These are phyloP conservation scores for Neurospora pannonica DNA, from an alignment of 495 filamentous ascomycete genomes.

Conservation along the genomic window DNA sequence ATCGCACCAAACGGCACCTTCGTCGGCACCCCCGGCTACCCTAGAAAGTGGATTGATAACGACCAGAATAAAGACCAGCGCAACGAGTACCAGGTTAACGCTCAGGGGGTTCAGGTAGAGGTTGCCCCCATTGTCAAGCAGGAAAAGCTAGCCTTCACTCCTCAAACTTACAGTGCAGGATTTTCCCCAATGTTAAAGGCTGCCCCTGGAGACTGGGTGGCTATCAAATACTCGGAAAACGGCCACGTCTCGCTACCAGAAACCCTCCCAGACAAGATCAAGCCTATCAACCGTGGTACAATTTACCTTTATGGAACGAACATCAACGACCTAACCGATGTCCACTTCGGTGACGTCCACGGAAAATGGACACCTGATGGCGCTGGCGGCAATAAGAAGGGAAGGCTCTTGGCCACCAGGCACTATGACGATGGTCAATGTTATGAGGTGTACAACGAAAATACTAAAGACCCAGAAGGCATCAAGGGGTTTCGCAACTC, in stretches of 20 bases:
- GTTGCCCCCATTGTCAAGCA: too few species aligned
- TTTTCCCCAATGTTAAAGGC: conserved; percentile 58
- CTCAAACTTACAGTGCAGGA: too few species aligned
- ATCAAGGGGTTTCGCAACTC: too few species aligned
- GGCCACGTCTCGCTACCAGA: conserved; percentile 69
- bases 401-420: conserved; percentile 59
- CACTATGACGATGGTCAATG: conserved; percentile 80
- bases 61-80: too few species aligned
- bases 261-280: too few species aligned
- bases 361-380: conserved; percentile 66
- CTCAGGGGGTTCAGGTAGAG: too few species aligned
- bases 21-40: too few species aligned
- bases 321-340: conserved; percentile 34
- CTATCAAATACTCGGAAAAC: conserved; percentile 74
- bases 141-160: too few species aligned
- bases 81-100: too few species aligned
- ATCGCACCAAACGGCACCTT: conserved; percentile 69
- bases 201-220: conserved; percentile 56
- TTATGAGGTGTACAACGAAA: too few species aligned
- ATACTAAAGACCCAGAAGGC: too few species aligned
- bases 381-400: conserved; percentile 64
- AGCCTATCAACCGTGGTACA: conserved; percentile 57
- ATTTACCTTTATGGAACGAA: conserved; percentile 79
- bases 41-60: too few species aligned
- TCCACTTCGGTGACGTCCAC: conserved; percentile 61